These are phyloP conservation scores for Ophiostoma fasciatum DNA, from an alignment of 2,329 filamentous ascomycete genomes.

Conservation along the genomic window DNA sequence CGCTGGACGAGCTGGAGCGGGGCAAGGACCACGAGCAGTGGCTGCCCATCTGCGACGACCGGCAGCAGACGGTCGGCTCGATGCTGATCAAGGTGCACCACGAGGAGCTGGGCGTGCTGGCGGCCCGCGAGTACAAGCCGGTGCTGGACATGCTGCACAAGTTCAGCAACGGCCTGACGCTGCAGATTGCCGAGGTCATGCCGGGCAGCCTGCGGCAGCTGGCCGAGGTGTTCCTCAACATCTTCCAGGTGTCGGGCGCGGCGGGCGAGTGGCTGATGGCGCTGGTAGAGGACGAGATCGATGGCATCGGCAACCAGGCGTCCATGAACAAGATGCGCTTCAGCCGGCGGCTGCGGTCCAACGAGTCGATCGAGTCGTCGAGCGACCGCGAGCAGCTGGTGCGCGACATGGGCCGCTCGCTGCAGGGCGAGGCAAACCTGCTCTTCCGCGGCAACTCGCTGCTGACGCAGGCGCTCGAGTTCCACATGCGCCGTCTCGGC, in stretches of 20 bases:
- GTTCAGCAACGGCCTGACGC: constrained; percentile 70
- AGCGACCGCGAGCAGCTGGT: constrained; percentile 58
- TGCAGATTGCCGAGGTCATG: constrained; percentile 68
- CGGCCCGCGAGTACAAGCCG: constrained; percentile 70
- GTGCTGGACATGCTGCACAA: constrained; percentile 73
- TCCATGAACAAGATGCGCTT: constrained; percentile 60
- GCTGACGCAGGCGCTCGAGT: constrained; percentile 82
- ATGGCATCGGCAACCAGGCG: constrained; percentile 73
- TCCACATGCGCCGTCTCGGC: constrained; percentile 87
- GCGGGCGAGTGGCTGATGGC: constrained; percentile 84
- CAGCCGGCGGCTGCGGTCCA: constrained; percentile 54
- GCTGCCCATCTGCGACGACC: constrained; percentile 68
- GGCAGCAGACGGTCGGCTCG: constrained; percentile 62
- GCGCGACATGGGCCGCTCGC: constrained; percentile 62
- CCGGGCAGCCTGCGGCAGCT: constrained; percentile 65
- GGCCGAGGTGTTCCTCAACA: constrained; percentile 78
- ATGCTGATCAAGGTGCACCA: constrained; percentile 72
- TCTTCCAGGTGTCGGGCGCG: constrained; percentile 82
- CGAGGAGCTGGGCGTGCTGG: constrained; percentile 80
- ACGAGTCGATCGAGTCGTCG: constrained; percentile 47
- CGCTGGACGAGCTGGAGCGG: constrained; percentile 61
- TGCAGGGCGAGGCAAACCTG: constrained; percentile 80
- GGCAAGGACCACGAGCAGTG: constrained; percentile 74
- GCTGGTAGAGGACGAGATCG: constrained; percentile 91
- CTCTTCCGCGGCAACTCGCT: constrained; percentile 92